A percentile compares a stretch with the other conserved stretches of the same genome.
Evolutionary conservation across 1,139 yeast species (phyloP).

Genomic region (Meyerozyma guilliermondii): DNA sequence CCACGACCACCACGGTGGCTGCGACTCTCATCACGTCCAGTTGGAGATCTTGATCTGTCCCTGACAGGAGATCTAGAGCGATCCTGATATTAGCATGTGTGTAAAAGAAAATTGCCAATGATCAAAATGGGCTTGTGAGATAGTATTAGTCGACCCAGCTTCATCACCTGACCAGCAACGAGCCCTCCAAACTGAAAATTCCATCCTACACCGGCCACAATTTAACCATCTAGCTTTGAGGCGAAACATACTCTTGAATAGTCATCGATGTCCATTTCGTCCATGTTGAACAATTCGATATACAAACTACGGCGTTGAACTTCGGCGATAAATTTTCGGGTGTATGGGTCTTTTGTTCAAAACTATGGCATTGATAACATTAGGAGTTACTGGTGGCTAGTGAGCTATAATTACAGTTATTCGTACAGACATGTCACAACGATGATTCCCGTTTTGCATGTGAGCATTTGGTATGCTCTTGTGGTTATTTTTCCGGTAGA

Average conservation of each 20-base stretch:
- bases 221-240: not conserved
- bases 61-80: constrained; percentile 46
- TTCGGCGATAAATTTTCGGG: not conserved
- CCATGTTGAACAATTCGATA: constrained; percentile 22
- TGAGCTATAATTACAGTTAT: not conserved
- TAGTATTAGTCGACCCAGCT: not conserved
- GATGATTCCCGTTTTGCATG: constrained; percentile 1
- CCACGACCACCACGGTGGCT: constrained; percentile 20
- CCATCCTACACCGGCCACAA: not conserved
- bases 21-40: constrained; percentile 15
- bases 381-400: too few relatives aligned
- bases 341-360: not conserved
- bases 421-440: not conserved
- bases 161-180: not conserved
- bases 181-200: not conserved
- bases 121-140: not conserved
- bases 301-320: not conserved
- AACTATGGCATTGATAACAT: too few relatives aligned
- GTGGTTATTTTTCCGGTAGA: constrained; percentile 43
- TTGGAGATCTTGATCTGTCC: constrained; percentile 33
- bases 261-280: constrained; percentile 53
- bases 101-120: constrained; percentile 1
- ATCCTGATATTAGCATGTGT: constrained; percentile 26
- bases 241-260: constrained; percentile 45
- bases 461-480: not conserved